phyloP scores from a whole-genome alignment of 1,284 basidiomycete species.

The Bjerkandera adusta region DNA sequence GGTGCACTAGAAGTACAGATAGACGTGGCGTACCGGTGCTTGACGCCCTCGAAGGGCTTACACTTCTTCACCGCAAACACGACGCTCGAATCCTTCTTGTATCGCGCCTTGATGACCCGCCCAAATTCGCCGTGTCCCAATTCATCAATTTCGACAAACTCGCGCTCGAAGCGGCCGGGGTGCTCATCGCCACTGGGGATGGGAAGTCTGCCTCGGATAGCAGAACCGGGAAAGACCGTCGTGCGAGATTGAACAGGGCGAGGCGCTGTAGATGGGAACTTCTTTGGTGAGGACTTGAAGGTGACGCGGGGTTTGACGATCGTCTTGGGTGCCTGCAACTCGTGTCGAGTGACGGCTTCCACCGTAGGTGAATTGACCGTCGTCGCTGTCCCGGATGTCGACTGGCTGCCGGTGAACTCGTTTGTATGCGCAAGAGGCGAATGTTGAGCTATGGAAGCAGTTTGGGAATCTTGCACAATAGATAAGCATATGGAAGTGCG shows the following conservation, averaged over 20 bases:
- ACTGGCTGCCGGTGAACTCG: slow-evolving; percentile 33
- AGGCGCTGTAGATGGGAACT: slow-evolving; percentile 15
- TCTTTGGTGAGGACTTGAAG: slow-evolving; percentile 15
- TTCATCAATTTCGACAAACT: slow-evolving; percentile 80
- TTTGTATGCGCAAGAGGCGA: slow-evolving; percentile 44
- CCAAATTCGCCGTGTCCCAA: slow-evolving; percentile 95
- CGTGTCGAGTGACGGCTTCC: slow-evolving; percentile 24
- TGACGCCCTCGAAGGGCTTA: slow-evolving; percentile 88
- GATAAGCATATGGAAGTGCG: no score
- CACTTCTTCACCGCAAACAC: slow-evolving; percentile 94
- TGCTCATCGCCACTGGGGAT: slow-evolving; percentile 37
- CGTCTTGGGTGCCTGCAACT: not conserved
- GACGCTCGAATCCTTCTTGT: slow-evolving; percentile 53
- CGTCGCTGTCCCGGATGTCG: slow-evolving; percentile 38
- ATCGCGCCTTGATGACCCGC: slow-evolving; percentile 87
- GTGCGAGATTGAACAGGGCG: slow-evolving; percentile 22
- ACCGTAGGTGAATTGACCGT: slow-evolving; percentile 27
- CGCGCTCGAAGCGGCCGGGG: slow-evolving; percentile 67
- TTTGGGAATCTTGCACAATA: slow-evolving; percentile 11
- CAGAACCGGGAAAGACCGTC: slow-evolving; percentile 13
- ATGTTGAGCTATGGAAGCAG: slow-evolving; percentile 34
- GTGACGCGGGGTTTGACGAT: slow-evolving; percentile 1
- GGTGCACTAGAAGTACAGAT: slow-evolving; percentile 2
- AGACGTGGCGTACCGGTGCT: slow-evolving; percentile 72
- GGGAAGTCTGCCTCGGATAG: slow-evolving; percentile 20